A percentile compares a stretch with the other conserved stretches of the same genome.
phyloP scores from a whole-genome alignment of 129 eudicot species.

The Flaveria linearis region DNA sequence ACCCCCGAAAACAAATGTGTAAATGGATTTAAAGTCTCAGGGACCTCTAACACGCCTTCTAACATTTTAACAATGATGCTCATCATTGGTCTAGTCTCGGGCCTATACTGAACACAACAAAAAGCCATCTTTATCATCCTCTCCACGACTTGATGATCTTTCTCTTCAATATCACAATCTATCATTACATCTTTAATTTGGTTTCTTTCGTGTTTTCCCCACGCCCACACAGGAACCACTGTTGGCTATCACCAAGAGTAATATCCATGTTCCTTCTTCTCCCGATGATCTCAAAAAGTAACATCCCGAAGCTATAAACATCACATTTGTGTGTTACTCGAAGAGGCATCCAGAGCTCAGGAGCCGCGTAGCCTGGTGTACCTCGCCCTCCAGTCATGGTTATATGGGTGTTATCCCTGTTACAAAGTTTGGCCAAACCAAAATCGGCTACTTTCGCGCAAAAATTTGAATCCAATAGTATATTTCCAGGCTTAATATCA shows the following conservation, averaged over 20 bases:
- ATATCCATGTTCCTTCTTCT: conserved; percentile 27
- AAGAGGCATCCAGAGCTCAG: conserved; percentile 32
- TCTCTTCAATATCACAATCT: conserved; percentile 29
- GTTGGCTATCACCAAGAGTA: conserved; percentile 30
- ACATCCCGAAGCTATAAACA: conserved; percentile 39
- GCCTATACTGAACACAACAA: conserved; percentile 36
- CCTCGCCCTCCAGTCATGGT: conserved; percentile 32
- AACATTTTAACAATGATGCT: conserved; percentile 38
- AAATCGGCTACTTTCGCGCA: conserved; percentile 40
- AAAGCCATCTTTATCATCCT: conserved; percentile 35
- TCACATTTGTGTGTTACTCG: conserved; percentile 39
- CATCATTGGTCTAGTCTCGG: conserved; percentile 35
- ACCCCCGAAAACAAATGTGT: conserved; percentile 5
- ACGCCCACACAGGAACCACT: conserved; percentile 38
- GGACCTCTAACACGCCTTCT: conserved; percentile 36
- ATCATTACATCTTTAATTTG: conserved; percentile 24
- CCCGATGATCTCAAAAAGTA: conserved; percentile 42
- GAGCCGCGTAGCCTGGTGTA: conserved; percentile 40
- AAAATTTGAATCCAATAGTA: conserved; percentile 32
- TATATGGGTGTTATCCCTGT: conserved; percentile 27
- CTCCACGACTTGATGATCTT: conserved; percentile 19
- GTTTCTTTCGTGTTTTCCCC: conserved; percentile 21
- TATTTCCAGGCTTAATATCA: conserved; percentile 40
- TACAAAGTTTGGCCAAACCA: conserved; percentile 41
- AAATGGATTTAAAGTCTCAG: conserved; percentile 22